Percentiles rank a stretch among this genome's conserved stretches.
phyloP scores from a whole-genome alignment of 2,329 filamentous ascomycete genomes.

The Fusarium torreyae region DNA sequence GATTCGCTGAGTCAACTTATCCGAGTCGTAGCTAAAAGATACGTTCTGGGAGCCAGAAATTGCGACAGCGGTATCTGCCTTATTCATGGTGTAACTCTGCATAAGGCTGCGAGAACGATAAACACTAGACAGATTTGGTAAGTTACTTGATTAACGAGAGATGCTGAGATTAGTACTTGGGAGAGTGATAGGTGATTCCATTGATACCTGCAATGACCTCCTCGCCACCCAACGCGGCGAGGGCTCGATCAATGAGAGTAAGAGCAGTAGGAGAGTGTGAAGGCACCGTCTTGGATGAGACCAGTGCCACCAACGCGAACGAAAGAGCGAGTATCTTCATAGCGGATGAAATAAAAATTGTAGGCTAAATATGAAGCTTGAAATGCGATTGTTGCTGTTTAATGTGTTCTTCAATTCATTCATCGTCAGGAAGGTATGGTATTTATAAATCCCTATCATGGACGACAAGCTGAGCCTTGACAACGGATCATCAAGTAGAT shows the following conservation, averaged over 20 bases:
- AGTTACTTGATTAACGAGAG: not conserved
- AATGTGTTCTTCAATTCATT: not conserved
- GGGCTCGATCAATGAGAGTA: conserved; percentile 7
- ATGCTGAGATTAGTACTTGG: not conserved
- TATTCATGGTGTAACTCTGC: conserved; percentile 31
- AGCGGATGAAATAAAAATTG: not conserved
- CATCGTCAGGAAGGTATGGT: not conserved
- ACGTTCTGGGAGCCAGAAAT: conserved; percentile 30
- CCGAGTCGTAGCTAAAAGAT: conserved; percentile 17
- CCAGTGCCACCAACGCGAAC: not conserved
- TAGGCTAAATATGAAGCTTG: not conserved
- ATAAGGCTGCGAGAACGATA: conserved; percentile 34
- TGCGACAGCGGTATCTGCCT: conserved; percentile 19
- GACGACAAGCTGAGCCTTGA: not conserved
- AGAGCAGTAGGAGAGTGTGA: not conserved
- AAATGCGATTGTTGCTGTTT: not conserved
- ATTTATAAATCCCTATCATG: conserved; percentile 2
- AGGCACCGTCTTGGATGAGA: not conserved
- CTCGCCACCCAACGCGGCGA: conserved; percentile 21
- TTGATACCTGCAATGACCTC: not conserved
- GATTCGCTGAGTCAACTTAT: conserved; percentile 12
- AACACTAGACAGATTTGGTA: not conserved
- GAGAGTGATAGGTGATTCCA: conserved; percentile 24
- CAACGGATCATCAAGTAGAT: conserved; percentile 1
- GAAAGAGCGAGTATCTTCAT: conserved; percentile 12